Percentiles rank a stretch among this genome's conserved stretches.
Evolutionary conservation across 352 stramenopile species (phyloP).

Genomic region (Salisapilia sapeloensis): DNA sequence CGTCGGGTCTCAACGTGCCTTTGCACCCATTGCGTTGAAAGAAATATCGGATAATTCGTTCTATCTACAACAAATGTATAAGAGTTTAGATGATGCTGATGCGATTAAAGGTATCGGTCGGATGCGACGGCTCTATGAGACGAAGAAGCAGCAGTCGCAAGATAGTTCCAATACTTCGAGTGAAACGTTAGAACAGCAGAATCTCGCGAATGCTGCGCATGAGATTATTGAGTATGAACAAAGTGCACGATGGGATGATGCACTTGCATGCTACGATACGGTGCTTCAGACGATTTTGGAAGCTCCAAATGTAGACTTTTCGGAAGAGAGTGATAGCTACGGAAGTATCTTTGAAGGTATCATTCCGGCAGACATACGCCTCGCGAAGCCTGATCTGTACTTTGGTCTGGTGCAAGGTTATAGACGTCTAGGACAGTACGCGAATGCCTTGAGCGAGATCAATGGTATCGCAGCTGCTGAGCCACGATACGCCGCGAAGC

Average conservation of each 20-base stretch:
- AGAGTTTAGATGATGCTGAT: conserved; percentile 59
- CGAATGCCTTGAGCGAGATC: conserved; percentile 76
- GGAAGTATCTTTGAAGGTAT: too few species aligned
- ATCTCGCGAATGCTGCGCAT: conserved; percentile 48
- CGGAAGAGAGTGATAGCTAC: too few species aligned
- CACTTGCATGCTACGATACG: conserved; percentile 62
- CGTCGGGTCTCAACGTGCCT: background rate
- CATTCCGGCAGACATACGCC: conserved; percentile 20
- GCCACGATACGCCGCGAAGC: conserved; percentile 50
- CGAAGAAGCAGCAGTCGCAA: conserved; percentile 15
- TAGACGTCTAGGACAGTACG: conserved; percentile 68
- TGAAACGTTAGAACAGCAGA: conserved; percentile 22
- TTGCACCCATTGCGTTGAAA: conserved; percentile 18
- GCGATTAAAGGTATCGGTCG: conserved; percentile 37
- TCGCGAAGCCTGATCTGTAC: conserved; percentile 59
- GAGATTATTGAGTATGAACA: conserved; percentile 55
- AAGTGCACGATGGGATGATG: conserved; percentile 58
- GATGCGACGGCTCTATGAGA: conserved; percentile 28
- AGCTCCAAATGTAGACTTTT: too few species aligned
- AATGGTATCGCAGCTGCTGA: conserved; percentile 73
- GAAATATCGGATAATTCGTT: conserved; percentile 40
- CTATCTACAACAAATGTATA: conserved; percentile 63
- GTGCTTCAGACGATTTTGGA: too few species aligned
- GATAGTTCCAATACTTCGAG: too few species aligned
- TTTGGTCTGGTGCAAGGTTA: conserved; percentile 66